phyloP scores from a whole-genome alignment of 805 yeast species.

The Suhomyces prunicola region DNA sequence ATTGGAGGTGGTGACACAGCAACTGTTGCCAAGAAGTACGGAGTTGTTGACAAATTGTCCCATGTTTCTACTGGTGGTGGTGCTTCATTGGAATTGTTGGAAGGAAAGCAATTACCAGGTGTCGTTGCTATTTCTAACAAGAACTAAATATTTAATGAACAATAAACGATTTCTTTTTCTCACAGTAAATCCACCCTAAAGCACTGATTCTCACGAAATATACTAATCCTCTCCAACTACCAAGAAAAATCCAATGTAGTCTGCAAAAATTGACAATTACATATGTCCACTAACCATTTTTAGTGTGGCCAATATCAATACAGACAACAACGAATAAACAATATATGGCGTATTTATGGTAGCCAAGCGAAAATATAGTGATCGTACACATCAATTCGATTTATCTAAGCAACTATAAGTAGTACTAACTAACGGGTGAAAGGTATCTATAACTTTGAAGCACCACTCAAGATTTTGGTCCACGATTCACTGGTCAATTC shows the following conservation, averaged over 20 bases:
- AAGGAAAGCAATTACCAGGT: conserved; percentile 99
- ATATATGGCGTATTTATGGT: no score
- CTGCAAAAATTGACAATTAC: no score
- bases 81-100: conserved; percentile 97
- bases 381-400: not conserved
- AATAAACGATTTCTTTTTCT: not conserved
- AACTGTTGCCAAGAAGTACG: conserved; percentile 97
- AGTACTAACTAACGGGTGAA: not conserved
- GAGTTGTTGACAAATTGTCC: conserved; percentile 92
- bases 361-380: no score
- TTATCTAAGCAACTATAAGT: not conserved
- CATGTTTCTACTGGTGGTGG: conserved; percentile 99
- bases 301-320: not conserved
- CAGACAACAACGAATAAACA: no score
- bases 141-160: conserved; percentile 2
- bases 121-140: conserved; percentile 88
- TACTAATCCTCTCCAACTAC: no score
- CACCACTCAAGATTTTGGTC: conserved; percentile 38
- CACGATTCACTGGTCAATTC: conserved; percentile 57
- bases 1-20: conserved; percentile 99
- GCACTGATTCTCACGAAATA: no score
- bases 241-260: no score
- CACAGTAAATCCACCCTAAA: no score
- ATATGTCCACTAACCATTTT: no score
- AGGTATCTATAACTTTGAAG: conserved; percentile 31